Base-by-base conservation (phyloP, 768 basidiomycete genomes). In the Phaffia tasmanica region DNA sequence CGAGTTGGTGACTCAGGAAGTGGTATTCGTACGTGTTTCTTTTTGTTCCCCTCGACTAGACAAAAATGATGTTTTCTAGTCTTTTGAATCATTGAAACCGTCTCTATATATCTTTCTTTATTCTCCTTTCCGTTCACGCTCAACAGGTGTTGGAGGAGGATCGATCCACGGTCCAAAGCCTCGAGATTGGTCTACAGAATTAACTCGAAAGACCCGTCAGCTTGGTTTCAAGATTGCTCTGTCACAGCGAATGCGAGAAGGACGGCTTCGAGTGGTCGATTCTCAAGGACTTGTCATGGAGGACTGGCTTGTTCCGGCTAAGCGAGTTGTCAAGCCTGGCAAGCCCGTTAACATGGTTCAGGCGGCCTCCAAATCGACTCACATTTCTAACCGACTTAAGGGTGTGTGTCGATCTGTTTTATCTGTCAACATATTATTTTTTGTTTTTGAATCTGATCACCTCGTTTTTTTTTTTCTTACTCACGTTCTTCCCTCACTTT, bases 171-270 rank as follows among this genome's bases (percentile, higher is more conserved):
- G 91, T 35, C 89, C 90, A 0, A 86, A 89, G 74, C 30, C 91
- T 2, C 83, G 91, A 58, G 88, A 95, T 75, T 97, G 93, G 76
- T 84, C 87, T 72, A 91, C 90, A 23, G 86, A 88, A 70, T 82
- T 99, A 48, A 88, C 89, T n/a, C 83, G 89, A 70, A 97, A 97
- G 77, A 87, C 95, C 71, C 82, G 90, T 51, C 81, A 88, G 72
- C 87, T 97, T 84, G 94, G 93, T 14, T 85, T 97, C 84, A 83
- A 88, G 25, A 86, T 92, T 60, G 92, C 89, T 2, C 77, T 98
- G 55, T 90, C 89, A 70, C 81, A 84, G 53, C 90, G 91, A 76
- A 79, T 94, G 73, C 82, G 82, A 72, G 86, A 89, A 69, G 81
- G 83, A 51, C 77, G 81, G 53, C 78, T 99, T 18, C 85, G 87